Percentiles rank a stretch among this genome's conserved stretches.
Conservation (phyloP, 352 stramenopile species). For the Phytophthora palmivora region DNA sequence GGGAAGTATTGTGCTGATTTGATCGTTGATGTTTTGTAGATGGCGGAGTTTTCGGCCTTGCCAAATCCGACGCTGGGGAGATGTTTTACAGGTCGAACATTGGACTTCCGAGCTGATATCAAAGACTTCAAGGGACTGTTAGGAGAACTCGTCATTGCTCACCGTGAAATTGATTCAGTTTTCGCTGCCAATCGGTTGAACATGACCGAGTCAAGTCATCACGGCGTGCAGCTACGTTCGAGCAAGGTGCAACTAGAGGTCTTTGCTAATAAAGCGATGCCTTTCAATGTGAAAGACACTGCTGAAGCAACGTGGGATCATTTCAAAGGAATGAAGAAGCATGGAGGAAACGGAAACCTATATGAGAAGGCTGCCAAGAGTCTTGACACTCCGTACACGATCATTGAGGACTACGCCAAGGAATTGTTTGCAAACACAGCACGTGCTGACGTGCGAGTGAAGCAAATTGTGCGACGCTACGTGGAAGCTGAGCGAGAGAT, state of each 20-base stretch:
- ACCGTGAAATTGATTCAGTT: conserved; percentile 30
- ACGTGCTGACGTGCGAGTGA: conserved; percentile 44
- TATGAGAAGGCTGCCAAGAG: conserved; percentile 41
- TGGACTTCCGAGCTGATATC: conserved; percentile 31
- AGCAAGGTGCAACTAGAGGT: conserved; percentile 40
- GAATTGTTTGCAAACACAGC: conserved; percentile 36
- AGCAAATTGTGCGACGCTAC: conserved; percentile 61
- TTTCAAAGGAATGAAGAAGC: conserved; percentile 49
- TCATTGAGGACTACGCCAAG: conserved; percentile 41
- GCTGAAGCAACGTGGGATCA: conserved; percentile 44
- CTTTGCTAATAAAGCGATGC: conserved; percentile 47
- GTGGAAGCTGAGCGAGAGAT: conserved; percentile 56
- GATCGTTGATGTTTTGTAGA: conserved; percentile 18
- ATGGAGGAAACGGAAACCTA: conserved; percentile 39
- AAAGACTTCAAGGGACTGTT: conserved; percentile 33
- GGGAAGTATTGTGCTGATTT: conserved; percentile 2
- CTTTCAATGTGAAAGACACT: conserved; percentile 40
- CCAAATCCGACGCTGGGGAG: conserved; percentile 21
- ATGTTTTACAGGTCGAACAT: conserved; percentile 23
- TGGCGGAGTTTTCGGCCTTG: conserved; percentile 30
- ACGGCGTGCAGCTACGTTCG: conserved; percentile 37
- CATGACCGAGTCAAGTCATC: conserved; percentile 27
- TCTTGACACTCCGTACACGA: conserved; percentile 35
- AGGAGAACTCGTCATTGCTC: conserved; percentile 19
- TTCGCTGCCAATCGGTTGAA: conserved; percentile 44